phyloP scores from a whole-genome alignment of 2,329 filamentous ascomycete genomes.

The Pyrenochaeta sp. region DNA sequence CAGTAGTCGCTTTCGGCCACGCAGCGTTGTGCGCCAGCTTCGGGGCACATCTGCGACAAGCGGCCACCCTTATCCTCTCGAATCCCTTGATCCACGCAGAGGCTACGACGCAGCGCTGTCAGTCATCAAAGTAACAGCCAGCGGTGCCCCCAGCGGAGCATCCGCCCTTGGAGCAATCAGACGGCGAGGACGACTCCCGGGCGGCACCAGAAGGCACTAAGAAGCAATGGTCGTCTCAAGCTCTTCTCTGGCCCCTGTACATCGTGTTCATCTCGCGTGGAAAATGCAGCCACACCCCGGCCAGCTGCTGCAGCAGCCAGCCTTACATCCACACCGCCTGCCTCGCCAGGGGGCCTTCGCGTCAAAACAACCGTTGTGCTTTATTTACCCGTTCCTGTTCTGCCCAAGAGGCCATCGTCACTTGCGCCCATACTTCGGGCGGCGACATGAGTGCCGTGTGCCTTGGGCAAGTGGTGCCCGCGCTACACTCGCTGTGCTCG shows the following conservation, averaged over 20 bases:
- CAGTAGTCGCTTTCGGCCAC: conserved; percentile 14
- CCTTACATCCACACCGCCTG: conserved; percentile 46
- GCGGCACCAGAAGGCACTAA: conserved; percentile 43
- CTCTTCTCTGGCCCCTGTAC: conserved; percentile 38
- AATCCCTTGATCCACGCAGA: conserved; percentile 1
- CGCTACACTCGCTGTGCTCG: no score
- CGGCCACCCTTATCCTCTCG: neutral
- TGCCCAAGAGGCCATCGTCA: no score
- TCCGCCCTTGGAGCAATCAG: conserved; percentile 36
- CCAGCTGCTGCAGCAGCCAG: conserved; percentile 41
- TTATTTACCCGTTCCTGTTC: conserved; percentile 33
- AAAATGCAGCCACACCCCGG: conserved; percentile 40
- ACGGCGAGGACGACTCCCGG: conserved; percentile 25
- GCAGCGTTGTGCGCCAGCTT: neutral
- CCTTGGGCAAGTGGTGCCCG: no score
- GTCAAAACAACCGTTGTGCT: conserved; percentile 45
- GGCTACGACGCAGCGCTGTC: no score
- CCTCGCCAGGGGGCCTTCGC: conserved; percentile 19
- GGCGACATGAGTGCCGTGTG: no score
- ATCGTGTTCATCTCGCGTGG: conserved; percentile 48
- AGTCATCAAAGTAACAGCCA: conserved; percentile 19
- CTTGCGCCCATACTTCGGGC: no score
- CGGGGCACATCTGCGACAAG: neutral
- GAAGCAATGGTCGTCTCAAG: conserved; percentile 46
- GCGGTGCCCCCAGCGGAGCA: conserved; percentile 35